phyloP scores from a whole-genome alignment of 2,329 filamentous ascomycete genomes.

The Colletotrichum karsti region DNA sequence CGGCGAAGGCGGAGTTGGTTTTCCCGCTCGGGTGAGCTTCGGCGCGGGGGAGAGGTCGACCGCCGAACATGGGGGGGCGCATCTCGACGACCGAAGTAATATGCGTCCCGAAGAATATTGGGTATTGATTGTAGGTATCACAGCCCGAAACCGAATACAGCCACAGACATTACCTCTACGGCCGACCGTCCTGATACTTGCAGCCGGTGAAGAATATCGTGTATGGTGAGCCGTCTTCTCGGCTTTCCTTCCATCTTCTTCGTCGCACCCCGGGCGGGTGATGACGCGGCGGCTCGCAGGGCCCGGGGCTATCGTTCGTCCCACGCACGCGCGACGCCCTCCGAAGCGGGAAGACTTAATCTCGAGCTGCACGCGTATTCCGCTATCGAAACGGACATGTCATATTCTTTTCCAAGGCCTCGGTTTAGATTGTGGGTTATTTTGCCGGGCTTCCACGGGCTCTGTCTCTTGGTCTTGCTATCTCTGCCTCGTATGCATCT shows the following conservation, averaged over 20 bases:
- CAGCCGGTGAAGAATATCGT: neutral
- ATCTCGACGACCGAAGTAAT: too few species aligned
- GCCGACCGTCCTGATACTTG: neutral
- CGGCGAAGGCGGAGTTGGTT: neutral
- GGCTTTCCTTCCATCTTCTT: neutral
- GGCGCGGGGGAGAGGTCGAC: neutral
- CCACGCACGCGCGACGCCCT: neutral
- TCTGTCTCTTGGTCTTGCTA: neutral
- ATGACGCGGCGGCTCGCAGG: neutral
- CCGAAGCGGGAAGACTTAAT: too few species aligned
- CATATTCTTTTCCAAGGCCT: neutral
- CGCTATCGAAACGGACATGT: neutral
- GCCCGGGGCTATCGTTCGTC: neutral
- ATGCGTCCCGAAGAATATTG: too few species aligned
- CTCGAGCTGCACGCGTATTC: neutral
- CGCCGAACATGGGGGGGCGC: too few species aligned
- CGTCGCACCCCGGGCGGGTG: neutral
- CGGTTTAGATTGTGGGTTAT: neutral
- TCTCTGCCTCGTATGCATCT: neutral
- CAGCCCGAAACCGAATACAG: too few species aligned
- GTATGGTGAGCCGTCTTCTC: neutral
- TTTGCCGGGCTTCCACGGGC: rapidly evolving
- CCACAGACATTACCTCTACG: neutral
- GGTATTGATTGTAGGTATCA: too few species aligned
- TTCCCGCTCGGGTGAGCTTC: neutral